Evolutionary conservation across 257 asterid species (phyloP).

Genomic region (Plantago ovata): DNA sequence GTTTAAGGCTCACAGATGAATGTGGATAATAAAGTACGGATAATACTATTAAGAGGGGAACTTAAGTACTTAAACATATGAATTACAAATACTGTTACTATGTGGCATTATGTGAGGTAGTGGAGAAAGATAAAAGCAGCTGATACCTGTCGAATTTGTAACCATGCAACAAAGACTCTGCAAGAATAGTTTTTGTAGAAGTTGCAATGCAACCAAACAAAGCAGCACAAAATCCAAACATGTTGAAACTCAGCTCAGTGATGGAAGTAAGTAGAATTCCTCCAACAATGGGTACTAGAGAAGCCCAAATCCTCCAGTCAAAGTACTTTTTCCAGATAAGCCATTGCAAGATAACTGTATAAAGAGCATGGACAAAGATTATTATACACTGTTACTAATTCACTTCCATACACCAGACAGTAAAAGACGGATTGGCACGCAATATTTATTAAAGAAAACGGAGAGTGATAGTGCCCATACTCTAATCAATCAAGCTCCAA

Average conservation of each 20-base stretch:
- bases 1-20: no score
- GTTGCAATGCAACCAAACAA: slow-evolving; percentile 81
- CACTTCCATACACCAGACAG: neutral
- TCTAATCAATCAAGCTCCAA: neutral
- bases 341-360: slow-evolving; percentile 77
- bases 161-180: slow-evolving; percentile 73
- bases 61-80: neutral
- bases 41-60: neutral
- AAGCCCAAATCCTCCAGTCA: slow-evolving; percentile 77
- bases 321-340: slow-evolving; percentile 69
- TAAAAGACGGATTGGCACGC: neutral
- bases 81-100: neutral
- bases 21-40: no score
- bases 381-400: neutral
- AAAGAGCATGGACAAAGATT: slow-evolving; percentile 13
- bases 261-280: slow-evolving; percentile 75
- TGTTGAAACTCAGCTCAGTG: slow-evolving; percentile 77
- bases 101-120: neutral
- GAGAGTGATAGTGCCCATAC: neutral
- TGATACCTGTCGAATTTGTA: slow-evolving; percentile 74
- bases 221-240: slow-evolving; percentile 76
- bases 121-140: slow-evolving; percentile 6
- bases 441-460: neutral
- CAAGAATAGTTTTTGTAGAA: slow-evolving; percentile 76
- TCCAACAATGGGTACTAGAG: slow-evolving; percentile 78